phyloP scores from a whole-genome alignment of 73 alveolate species.

The Tetrahymena elliotti region DNA sequence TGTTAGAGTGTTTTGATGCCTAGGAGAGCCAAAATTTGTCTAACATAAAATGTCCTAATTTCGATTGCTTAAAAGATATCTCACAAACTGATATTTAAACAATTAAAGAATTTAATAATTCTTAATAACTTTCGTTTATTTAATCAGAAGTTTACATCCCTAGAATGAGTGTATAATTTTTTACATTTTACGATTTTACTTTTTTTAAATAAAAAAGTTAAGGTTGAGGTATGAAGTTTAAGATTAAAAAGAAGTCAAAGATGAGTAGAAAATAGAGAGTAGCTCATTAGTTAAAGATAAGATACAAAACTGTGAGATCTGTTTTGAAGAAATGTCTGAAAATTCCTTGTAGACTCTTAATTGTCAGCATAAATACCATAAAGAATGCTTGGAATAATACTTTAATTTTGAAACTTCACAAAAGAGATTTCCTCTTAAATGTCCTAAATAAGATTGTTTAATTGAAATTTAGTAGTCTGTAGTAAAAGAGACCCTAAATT shows the following conservation, averaged over 20 bases:
- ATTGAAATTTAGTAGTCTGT: background rate
- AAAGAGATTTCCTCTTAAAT: background rate
- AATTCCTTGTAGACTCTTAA: background rate
- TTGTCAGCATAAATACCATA: background rate
- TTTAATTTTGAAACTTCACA: background rate
- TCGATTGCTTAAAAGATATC: background rate
- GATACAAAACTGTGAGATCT: background rate
- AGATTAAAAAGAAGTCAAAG: too few relatives aligned
- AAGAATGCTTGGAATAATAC: background rate
- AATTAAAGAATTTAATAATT: too few relatives aligned
- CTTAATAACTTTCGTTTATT: too few relatives aligned
- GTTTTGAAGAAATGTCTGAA: background rate
- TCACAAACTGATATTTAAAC: background rate
- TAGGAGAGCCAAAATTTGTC: background rate
- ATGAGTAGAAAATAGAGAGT: background rate
- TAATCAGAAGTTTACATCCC: too few relatives aligned
- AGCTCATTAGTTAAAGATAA: too few relatives aligned
- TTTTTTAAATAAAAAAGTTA: too few relatives aligned
- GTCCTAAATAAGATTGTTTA: background rate
- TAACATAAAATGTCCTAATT: background rate
- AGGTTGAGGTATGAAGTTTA: too few relatives aligned
- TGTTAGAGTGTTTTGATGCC: background rate
- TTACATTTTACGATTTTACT: too few relatives aligned
- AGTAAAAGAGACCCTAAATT: background rate
- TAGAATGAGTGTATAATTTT: too few relatives aligned